phyloP scores from a whole-genome alignment of 345 rosid species.

The Arabidopsis thaliana region DNA sequence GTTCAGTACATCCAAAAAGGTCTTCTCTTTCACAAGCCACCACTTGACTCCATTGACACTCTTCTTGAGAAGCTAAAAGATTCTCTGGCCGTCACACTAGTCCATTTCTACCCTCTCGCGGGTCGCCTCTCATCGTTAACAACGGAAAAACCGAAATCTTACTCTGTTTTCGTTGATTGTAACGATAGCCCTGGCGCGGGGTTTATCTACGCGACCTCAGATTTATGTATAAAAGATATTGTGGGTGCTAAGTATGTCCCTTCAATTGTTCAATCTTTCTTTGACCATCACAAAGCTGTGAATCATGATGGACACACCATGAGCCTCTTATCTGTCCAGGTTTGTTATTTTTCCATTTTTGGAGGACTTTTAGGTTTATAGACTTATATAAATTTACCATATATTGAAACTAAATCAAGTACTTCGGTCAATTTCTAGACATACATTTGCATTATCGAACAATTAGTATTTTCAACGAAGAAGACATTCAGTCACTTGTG shows the following conservation, averaged over 20 bases:
- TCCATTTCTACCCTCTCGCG: conserved; percentile 77
- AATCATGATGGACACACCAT: conserved; percentile 38
- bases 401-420: no score
- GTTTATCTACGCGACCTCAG: conserved; percentile 56
- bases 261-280: conserved; percentile 29
- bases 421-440: no score
- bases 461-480: no score
- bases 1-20: conserved; percentile 77
- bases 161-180: conserved; percentile 61
- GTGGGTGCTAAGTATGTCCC: conserved; percentile 37
- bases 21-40: conserved; percentile 60
- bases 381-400: neutral
- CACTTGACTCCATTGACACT: conserved; percentile 50
- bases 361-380: neutral
- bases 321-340: conserved; percentile 36
- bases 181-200: conserved; percentile 69
- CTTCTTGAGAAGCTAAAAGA: conserved; percentile 51
- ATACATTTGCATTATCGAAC: no score
- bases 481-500: no score
- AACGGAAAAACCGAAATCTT: conserved; percentile 46
- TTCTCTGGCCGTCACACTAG: conserved; percentile 71
- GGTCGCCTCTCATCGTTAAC: conserved; percentile 61
- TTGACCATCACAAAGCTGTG: conserved; percentile 35
- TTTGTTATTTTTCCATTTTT: neutral
- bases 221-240: conserved; percentile 52